phyloP scores from a whole-genome alignment of 306 rosid species.

The Ormosia emarginata region DNA sequence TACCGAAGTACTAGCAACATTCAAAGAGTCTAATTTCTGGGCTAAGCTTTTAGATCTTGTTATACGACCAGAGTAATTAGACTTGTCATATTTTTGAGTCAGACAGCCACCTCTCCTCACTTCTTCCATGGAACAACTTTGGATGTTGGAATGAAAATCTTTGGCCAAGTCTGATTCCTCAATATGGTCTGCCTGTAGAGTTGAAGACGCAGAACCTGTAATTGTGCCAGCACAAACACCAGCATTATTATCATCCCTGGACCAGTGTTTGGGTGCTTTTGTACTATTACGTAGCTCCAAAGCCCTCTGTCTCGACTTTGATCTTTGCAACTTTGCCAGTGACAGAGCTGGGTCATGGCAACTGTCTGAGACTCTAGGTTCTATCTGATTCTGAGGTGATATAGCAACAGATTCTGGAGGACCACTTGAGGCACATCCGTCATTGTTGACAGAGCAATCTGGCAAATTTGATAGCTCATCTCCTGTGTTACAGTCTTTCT shows the following conservation, averaged over 20 bases:
- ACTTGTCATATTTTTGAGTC: conserved; percentile 20
- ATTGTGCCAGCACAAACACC: conserved; percentile 29
- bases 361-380: conserved; percentile 32
- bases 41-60: conserved; percentile 47
- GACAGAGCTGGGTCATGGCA: conserved; percentile 59
- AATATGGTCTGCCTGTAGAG: conserved; percentile 32
- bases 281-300: conserved; percentile 66
- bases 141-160: conserved; percentile 29
- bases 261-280: conserved; percentile 31
- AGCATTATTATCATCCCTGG: conserved; percentile 30
- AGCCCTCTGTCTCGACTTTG: conserved; percentile 88
- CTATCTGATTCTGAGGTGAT: conserved; percentile 47
- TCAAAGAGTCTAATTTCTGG: conserved; percentile 24
- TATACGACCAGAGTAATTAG: conserved; percentile 28
- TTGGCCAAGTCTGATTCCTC: conserved; percentile 38
- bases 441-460: conserved; percentile 36
- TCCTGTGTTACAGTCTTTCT: conserved; percentile 23
- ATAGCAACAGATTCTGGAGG: conserved; percentile 30
- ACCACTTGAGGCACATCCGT: conserved; percentile 38
- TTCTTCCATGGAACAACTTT: conserved; percentile 38
- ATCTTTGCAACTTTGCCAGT: conserved; percentile 73
- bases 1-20: conserved; percentile 29
- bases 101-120: conserved; percentile 20
- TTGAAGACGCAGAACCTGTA: conserved; percentile 35
- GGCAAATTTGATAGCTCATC: conserved; percentile 32